A percentile compares a stretch with the other conserved stretches of the same genome.
These are phyloP conservation scores for Naematelia encephala DNA, from an alignment of 768 basidiomycete genomes.

Conservation along the genomic window DNA sequence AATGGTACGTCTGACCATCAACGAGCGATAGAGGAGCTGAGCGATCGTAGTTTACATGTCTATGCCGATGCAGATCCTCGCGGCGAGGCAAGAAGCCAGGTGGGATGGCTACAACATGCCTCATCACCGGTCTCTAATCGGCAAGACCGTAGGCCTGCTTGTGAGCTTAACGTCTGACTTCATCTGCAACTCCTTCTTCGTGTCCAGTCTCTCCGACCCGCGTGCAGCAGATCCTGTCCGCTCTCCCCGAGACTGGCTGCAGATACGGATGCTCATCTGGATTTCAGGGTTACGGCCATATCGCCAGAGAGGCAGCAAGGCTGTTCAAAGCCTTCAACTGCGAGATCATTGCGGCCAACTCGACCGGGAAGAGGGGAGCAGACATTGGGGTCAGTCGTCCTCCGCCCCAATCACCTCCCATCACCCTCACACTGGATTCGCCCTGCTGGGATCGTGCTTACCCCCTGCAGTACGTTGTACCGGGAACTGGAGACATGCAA, in stretches of 20 bases:
- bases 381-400: slow-evolving; percentile 44
- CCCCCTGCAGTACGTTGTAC: slow-evolving; percentile 33
- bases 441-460: background rate
- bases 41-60: slow-evolving; percentile 24
- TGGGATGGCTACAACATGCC: slow-evolving; percentile 17
- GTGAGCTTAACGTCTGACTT: slow-evolving; percentile 17
- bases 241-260: too few relatives aligned
- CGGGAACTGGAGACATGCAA: slow-evolving; percentile 39
- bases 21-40: background rate
- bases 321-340: slow-evolving; percentile 36
- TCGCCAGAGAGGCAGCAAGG: slow-evolving; percentile 42
- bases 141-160: slow-evolving; percentile 45
- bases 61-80: slow-evolving; percentile 17
- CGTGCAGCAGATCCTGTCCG: too few relatives aligned
- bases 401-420: too few relatives aligned
- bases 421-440: background rate
- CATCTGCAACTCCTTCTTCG: background rate
- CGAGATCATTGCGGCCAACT: slow-evolving; percentile 45
- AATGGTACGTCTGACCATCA: slow-evolving; percentile 13
- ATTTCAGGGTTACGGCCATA: slow-evolving; percentile 42
- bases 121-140: slow-evolving; percentile 20
- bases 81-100: slow-evolving; percentile 8
- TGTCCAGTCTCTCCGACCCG: background rate
- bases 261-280: background rate
- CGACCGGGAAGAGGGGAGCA: slow-evolving; percentile 25